Conservation (phyloP, 768 basidiomycete genomes). For the Serendipita sp. region DNA sequence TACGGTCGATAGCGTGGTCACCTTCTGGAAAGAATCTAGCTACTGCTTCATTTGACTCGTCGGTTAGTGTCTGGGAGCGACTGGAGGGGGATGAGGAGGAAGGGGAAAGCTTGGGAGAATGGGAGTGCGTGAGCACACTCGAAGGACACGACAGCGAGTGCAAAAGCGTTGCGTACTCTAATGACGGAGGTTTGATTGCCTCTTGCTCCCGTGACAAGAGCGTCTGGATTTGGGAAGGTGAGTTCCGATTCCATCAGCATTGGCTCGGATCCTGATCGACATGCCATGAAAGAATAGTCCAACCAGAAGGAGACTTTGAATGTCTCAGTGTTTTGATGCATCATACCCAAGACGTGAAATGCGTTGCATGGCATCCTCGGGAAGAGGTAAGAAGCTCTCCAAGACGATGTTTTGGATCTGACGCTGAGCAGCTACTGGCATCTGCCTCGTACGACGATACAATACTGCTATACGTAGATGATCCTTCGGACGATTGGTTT, state of each 20-base stretch:
- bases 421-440: slow-evolving; percentile 60
- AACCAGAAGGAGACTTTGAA: slow-evolving; percentile 85
- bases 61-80: slow-evolving; percentile 81
- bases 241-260: slow-evolving; percentile 11
- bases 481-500: slow-evolving; percentile 89
- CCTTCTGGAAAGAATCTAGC: slow-evolving; percentile 77
- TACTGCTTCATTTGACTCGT: slow-evolving; percentile 86
- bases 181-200: slow-evolving; percentile 55
- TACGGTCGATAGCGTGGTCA: slow-evolving; percentile 74
- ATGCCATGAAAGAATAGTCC: slow-evolving; percentile 32
- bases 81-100: slow-evolving; percentile 54
- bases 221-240: slow-evolving; percentile 98
- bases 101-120: slow-evolving; percentile 34
- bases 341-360: slow-evolving; percentile 92
- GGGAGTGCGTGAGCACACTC: slow-evolving; percentile 75
- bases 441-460: slow-evolving; percentile 96
- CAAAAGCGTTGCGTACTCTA: slow-evolving; percentile 76
- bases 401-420: slow-evolving; percentile 11
- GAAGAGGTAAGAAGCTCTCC: slow-evolving; percentile 53
- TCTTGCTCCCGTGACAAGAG: slow-evolving; percentile 94
- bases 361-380: slow-evolving; percentile 82
- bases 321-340: slow-evolving; percentile 94
- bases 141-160: slow-evolving; percentile 95
- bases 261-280: background rate
- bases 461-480: slow-evolving; percentile 83